Evolutionary conservation across 2,329 filamentous ascomycete species (phyloP).

Genomic region (Fusarium denticulatum): DNA sequence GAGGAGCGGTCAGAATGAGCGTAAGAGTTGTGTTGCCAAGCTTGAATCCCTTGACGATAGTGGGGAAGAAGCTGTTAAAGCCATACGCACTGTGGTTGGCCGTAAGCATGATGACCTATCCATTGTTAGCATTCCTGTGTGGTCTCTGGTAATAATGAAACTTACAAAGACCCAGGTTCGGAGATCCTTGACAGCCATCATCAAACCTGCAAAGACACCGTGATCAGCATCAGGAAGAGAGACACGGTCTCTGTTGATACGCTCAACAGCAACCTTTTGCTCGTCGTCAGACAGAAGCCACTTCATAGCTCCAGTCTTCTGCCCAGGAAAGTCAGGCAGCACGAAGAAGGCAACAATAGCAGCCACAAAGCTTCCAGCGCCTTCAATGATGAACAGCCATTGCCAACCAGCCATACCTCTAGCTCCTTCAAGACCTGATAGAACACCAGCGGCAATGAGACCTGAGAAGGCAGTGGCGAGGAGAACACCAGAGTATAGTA

Average conservation of each 20-base stretch:
- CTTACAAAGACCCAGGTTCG: slow-evolving; percentile 39
- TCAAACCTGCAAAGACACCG: slow-evolving; percentile 36
- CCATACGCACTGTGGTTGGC: slow-evolving; percentile 9
- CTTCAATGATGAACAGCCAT: slow-evolving; percentile 55
- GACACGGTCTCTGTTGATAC: slow-evolving; percentile 38
- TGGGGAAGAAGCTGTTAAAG: slow-evolving; percentile 15
- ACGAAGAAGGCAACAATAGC: slow-evolving; percentile 34
- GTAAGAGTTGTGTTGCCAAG: slow-evolving; percentile 4
- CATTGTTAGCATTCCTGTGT: background rate
- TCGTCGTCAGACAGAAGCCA: slow-evolving; percentile 41
- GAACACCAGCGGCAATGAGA: slow-evolving; percentile 40
- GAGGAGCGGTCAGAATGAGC: background rate
- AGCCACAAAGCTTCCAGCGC: slow-evolving; percentile 24
- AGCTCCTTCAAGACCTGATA: slow-evolving; percentile 27
- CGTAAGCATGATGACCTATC: background rate
- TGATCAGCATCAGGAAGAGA: slow-evolving; percentile 36
- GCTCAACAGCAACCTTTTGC: slow-evolving; percentile 36
- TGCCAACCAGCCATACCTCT: slow-evolving; percentile 51
- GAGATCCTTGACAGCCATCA: slow-evolving; percentile 35
- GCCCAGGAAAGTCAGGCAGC: slow-evolving; percentile 37
- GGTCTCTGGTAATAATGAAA: rapidly evolving
- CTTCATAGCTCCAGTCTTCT: slow-evolving; percentile 34
- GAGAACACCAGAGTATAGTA: slow-evolving; percentile 40
- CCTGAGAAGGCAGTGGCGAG: slow-evolving; percentile 38
- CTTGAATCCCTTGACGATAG: background rate